Percentiles rank a stretch among this genome's conserved stretches.
Evolutionary conservation across 495 filamentous ascomycete species (phyloP).

Genomic region (Letharia columbiana): DNA sequence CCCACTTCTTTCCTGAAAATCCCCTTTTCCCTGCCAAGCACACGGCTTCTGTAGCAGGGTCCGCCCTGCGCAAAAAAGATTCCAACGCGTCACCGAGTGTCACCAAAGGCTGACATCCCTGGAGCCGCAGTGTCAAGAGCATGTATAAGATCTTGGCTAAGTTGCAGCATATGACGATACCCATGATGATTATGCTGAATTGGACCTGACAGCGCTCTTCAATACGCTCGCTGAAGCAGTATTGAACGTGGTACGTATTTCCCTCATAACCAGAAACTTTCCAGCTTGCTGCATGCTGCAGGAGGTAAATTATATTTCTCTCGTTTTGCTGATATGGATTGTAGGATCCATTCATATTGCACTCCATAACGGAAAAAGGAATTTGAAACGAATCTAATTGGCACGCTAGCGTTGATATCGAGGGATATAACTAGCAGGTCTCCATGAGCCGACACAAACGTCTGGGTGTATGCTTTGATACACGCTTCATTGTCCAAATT

Average conservation of each 20-base stretch:
- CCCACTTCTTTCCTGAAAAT: not conserved
- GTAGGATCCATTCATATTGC: no score
- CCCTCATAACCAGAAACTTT: no score
- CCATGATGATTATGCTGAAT: slow-evolving; percentile 34
- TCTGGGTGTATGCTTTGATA: slow-evolving; percentile 2
- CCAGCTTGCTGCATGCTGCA: no score
- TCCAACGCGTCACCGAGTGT: slow-evolving; percentile 22
- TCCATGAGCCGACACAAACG: not conserved
- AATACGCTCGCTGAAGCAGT: slow-evolving; percentile 33
- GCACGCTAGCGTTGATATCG: not conserved
- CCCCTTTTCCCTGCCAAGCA: slow-evolving; percentile 3
- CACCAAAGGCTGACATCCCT: slow-evolving; percentile 16
- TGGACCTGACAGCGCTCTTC: slow-evolving; percentile 34
- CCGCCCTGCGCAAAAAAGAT: slow-evolving; percentile 13
- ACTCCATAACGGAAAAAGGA: no score
- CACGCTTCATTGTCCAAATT: slow-evolving; percentile 10
- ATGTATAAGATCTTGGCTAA: slow-evolving; percentile 32
- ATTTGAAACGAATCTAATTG: not conserved
- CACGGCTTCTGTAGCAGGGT: slow-evolving; percentile 2
- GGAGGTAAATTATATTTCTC: no score
- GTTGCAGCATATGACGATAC: slow-evolving; percentile 35
- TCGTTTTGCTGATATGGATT: no score
- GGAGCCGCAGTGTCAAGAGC: slow-evolving; percentile 20
- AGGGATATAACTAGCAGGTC: slow-evolving; percentile 13
- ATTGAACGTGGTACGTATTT: slow-evolving; percentile 16